Percentiles rank a stretch among this genome's conserved stretches.
Evolutionary conservation across 2,329 filamentous ascomycete species (phyloP).

Genomic region (Stemphylium lycopersici): DNA sequence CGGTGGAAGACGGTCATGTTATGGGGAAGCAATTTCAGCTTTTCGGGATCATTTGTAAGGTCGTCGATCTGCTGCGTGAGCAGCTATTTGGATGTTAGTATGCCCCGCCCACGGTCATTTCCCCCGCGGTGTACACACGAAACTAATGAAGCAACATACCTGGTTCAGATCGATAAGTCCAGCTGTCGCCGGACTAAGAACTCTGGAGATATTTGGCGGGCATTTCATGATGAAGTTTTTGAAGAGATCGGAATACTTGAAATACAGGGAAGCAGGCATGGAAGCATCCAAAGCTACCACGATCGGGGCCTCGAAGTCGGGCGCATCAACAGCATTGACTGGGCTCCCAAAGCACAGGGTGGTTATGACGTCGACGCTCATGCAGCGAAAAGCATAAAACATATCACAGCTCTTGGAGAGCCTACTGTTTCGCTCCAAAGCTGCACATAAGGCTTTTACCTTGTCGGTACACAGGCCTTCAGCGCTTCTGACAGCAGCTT

Average conservation of each 20-base stretch:
- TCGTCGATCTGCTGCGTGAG: constrained; percentile 41
- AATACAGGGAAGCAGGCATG: constrained; percentile 43
- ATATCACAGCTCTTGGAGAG: constrained; percentile 26
- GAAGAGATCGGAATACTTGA: constrained; percentile 50
- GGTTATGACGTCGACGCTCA: constrained; percentile 34
- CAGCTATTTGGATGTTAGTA: constrained; percentile 22
- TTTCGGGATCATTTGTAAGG: constrained; percentile 37
- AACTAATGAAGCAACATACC: constrained; percentile 9
- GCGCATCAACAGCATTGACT: constrained; percentile 47
- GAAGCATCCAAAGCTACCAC: constrained; percentile 51
- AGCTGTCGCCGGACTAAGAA: constrained; percentile 44
- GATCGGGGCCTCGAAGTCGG: constrained; percentile 52
- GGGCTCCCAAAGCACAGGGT: constrained; percentile 52
- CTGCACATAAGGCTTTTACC: constrained; percentile 40
- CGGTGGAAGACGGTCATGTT: constrained; percentile 49
- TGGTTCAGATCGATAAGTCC: constrained; percentile 50
- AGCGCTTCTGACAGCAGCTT: constrained; percentile 44
- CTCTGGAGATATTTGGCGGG: constrained; percentile 46
- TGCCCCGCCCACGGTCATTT: too few relatives aligned
- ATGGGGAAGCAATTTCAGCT: constrained; percentile 42
- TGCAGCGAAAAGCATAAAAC: constrained; percentile 32
- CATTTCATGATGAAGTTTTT: constrained; percentile 48
- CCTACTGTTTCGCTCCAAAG: constrained; percentile 35
- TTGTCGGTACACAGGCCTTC: constrained; percentile 49
- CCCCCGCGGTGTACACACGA: background rate